phyloP scores from a whole-genome alignment of 805 yeast genomes.

The Debaryomyces hansenii region DNA sequence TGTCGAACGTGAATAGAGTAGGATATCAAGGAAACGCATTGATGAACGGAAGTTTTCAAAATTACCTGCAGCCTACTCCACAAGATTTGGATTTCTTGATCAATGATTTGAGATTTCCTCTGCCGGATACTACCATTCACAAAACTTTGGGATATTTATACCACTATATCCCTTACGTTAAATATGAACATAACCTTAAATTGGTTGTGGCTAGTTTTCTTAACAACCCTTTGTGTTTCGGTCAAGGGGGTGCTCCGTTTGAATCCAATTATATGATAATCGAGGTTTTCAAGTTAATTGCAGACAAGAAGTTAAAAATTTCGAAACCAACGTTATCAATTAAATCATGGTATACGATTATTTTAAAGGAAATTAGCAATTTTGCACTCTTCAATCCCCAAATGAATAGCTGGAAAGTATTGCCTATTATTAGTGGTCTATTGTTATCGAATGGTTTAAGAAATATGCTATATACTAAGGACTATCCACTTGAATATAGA shows the following conservation, averaged over 20 bases:
- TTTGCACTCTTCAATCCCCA: slow-evolving; percentile 28
- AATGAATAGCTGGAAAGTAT: slow-evolving; percentile 43
- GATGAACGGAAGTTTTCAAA: not conserved
- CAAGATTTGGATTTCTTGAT: slow-evolving; percentile 50
- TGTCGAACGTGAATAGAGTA: not conserved
- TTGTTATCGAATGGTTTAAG: slow-evolving; percentile 35
- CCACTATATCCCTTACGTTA: slow-evolving; percentile 51
- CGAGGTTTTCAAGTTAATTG: slow-evolving; percentile 48
- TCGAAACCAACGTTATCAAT: slow-evolving; percentile 51
- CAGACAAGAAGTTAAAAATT: slow-evolving; percentile 45
- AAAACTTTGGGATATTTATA: slow-evolving; percentile 47
- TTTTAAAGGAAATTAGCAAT: slow-evolving; percentile 33
- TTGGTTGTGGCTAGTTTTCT: slow-evolving; percentile 46
- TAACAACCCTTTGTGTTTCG: slow-evolving; percentile 40
- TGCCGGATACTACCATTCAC: slow-evolving; percentile 25
- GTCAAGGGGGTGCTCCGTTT: slow-evolving; percentile 16
- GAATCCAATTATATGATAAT: slow-evolving; percentile 38
- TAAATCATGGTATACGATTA: slow-evolving; percentile 40
- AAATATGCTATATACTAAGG: slow-evolving; percentile 29
- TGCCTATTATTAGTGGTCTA: slow-evolving; percentile 50
- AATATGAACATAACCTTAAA: slow-evolving; percentile 46
- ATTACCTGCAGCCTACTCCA: slow-evolving; percentile 18
- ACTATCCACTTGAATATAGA: slow-evolving; percentile 23
- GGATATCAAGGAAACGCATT: slow-evolving; percentile 3
- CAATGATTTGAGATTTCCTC: slow-evolving; percentile 44